phyloP scores from a whole-genome alignment of 2,329 filamentous ascomycete genomes.

The Dichotomopilus funicola region DNA sequence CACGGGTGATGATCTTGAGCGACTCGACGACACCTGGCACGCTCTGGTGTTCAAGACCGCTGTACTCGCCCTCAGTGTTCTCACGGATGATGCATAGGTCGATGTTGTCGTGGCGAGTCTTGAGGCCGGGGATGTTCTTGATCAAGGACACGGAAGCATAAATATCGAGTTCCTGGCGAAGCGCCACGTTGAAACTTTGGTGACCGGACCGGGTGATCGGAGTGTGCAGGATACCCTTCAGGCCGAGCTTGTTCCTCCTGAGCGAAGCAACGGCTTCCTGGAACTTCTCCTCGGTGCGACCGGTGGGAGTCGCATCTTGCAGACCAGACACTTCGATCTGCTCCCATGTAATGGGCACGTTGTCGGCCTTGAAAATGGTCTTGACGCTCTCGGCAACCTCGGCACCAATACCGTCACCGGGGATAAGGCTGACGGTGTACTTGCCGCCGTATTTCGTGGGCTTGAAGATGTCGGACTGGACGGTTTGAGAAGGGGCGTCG shows the following conservation, averaged over 20 bases:
- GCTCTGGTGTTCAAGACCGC: slow-evolving; percentile 96
- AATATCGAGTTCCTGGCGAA: slow-evolving; percentile 98
- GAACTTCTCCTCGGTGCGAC: slow-evolving; percentile 91
- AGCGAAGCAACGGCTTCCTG: slow-evolving; percentile 91
- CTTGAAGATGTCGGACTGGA: slow-evolving; percentile 96
- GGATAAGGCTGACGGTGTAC: slow-evolving; percentile 97
- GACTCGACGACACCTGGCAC: slow-evolving; percentile 96
- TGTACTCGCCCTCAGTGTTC: slow-evolving; percentile 99
- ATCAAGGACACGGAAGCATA: slow-evolving; percentile 96
- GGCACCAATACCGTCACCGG: slow-evolving; percentile 96
- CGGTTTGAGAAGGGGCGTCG: slow-evolving; percentile 49
- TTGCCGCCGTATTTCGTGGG: slow-evolving; percentile 98
- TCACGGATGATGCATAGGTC: slow-evolving; percentile 99
- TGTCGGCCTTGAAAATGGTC: slow-evolving; percentile 99
- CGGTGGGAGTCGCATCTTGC: slow-evolving; percentile 62
- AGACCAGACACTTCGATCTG: slow-evolving; percentile 94
- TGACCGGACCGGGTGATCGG: slow-evolving; percentile 94
- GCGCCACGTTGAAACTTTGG: slow-evolving; percentile 98
- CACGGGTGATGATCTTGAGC: slow-evolving; percentile 98
- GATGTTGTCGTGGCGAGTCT: slow-evolving; percentile 94
- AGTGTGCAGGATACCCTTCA: slow-evolving; percentile 98
- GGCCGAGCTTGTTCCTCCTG: slow-evolving; percentile 95
- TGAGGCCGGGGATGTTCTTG: slow-evolving; percentile 99
- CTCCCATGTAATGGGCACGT: slow-evolving; percentile 97
- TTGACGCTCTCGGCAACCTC: slow-evolving; percentile 98